A percentile compares a stretch with the other conserved stretches of the same genome.
phyloP scores from a whole-genome alignment of 2,329 filamentous ascomycete genomes.

The Exophiala aquamarina region DNA sequence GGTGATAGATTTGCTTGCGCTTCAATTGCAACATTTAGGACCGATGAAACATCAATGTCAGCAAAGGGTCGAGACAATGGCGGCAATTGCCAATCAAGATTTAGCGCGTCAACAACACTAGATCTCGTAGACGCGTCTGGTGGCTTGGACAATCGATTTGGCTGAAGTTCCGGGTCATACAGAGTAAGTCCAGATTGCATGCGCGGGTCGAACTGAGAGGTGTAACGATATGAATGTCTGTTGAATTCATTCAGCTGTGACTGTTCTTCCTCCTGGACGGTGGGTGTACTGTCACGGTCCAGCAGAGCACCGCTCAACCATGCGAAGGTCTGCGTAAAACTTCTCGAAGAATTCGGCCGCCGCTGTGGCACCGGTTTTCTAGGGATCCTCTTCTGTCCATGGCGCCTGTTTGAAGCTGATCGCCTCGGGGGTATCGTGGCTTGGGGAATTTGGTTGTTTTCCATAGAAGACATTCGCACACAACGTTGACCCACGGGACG shows the following conservation, averaged over 20 bases:
- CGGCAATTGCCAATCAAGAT: conserved; percentile 5
- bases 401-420: neutral
- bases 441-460: too few relatives aligned
- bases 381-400: conserved; percentile 1
- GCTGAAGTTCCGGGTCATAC: conserved; percentile 2
- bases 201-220: conserved; percentile 4
- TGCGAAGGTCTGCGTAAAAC: conserved; percentile 3
- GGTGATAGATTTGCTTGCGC: neutral
- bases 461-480: too few relatives aligned
- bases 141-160: neutral
- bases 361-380: conserved; percentile 4
- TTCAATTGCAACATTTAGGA: conserved; percentile 5
- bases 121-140: neutral
- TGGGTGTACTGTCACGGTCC: neutral
- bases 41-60: neutral
- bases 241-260: neutral
- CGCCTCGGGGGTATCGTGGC: neutral
- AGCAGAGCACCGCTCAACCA: conserved; percentile 3
- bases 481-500: too few relatives aligned
- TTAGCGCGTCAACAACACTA: neutral
- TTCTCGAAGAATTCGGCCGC: neutral
- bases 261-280: neutral
- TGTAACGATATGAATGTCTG: conserved; percentile 5
- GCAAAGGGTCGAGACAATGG: neutral
- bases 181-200: conserved; percentile 6